Evolutionary conservation across 495 filamentous ascomycete genomes (phyloP).

Genomic region (Geopyxis carbonaria): DNA sequence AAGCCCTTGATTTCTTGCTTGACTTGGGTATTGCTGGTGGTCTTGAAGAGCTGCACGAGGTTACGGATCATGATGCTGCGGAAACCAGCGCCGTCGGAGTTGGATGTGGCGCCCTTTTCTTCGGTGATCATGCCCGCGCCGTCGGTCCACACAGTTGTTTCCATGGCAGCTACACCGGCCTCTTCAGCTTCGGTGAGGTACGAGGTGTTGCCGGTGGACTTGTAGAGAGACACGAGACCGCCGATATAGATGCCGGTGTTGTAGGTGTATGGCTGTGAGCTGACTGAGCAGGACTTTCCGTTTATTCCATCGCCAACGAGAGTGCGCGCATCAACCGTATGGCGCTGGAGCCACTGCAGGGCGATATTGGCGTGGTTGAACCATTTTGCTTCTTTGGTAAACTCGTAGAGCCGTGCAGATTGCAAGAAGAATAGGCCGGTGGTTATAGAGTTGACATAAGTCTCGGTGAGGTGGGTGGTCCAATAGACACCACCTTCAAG

Average conservation of each 20-base stretch:
- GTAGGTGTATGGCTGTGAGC: slow-evolving; percentile 1
- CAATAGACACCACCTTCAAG: slow-evolving; percentile 3
- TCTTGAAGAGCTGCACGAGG: not conserved
- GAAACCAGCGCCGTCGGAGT: slow-evolving; percentile 4
- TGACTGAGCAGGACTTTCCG: not conserved
- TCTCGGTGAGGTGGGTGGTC: slow-evolving; percentile 1
- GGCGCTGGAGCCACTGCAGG: not conserved
- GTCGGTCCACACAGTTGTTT: slow-evolving; percentile 4
- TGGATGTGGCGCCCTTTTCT: not conserved
- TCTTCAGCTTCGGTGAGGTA: slow-evolving; percentile 3
- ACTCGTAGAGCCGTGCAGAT: not conserved
- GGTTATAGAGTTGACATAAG: slow-evolving; percentile 6
- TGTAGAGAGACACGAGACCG: not conserved
- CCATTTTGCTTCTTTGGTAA: not conserved
- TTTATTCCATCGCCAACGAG: slow-evolving; percentile 2
- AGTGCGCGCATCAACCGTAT: not conserved
- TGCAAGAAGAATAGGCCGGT: slow-evolving; percentile 1
- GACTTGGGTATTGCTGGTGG: not conserved
- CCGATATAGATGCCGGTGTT: slow-evolving; percentile 4
- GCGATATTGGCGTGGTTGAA: not conserved
- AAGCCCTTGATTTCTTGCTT: slow-evolving; percentile 5
- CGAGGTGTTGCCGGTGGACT: not conserved
- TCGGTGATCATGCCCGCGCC: slow-evolving; percentile 5
- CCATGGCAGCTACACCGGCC: slow-evolving; percentile 2
- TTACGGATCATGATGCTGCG: not conserved